Evolutionary conservation across 1,284 basidiomycete genomes (phyloP), one percentile per base, ranked within the genome.

Genomic region (Ceratorhiza oryzae-sativae): DNA sequence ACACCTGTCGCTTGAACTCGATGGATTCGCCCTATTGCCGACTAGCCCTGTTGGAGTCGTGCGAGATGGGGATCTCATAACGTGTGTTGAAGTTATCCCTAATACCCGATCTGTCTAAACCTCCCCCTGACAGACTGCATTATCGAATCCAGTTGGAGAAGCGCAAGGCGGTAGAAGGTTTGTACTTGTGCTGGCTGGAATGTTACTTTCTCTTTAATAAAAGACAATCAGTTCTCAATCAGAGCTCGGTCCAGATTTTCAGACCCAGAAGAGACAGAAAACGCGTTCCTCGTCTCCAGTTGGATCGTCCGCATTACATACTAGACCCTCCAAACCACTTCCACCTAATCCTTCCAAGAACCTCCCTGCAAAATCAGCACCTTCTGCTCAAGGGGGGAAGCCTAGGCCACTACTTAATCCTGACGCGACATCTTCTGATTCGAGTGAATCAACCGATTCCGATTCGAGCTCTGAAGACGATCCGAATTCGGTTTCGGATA

Each of bases 401-500:
- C n/a, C n/a, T n/a, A n/a, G n/a, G 9, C 13, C 4, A 32, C 46
- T 8, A n/a, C n/a, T 32, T 13, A 55, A 39, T 27, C 30, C 48
- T 3, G 15, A 23, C 8, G 42, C 41, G 41, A 30, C 20, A 10
- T 60, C 63, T 1, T 67, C 63, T 2, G 45, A 34, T 1, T 53
- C 63, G 27, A 55, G 63, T 30, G n/a, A 39, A 13, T n/a, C 48
- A 1, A 36, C 63, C 6, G 49, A 53, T 23, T 58, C 53, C 18
- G 61, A 63, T 20, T 51, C 61, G 8, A 45, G 27, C 23, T 63
- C 61, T n/a, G 60, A 63, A 5, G 41, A 42, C 45, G 68, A 71
- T 25, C 70, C 73, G n/a, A 61, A 36, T 39, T 67, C 70, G 1
- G 55, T 60, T 5, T 75, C 73, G 36, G 68, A 73, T 9, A 61